Base-by-base conservation (phyloP, 2,329 filamentous ascomycete genomes). In the Rutstroemia sp. region DNA sequence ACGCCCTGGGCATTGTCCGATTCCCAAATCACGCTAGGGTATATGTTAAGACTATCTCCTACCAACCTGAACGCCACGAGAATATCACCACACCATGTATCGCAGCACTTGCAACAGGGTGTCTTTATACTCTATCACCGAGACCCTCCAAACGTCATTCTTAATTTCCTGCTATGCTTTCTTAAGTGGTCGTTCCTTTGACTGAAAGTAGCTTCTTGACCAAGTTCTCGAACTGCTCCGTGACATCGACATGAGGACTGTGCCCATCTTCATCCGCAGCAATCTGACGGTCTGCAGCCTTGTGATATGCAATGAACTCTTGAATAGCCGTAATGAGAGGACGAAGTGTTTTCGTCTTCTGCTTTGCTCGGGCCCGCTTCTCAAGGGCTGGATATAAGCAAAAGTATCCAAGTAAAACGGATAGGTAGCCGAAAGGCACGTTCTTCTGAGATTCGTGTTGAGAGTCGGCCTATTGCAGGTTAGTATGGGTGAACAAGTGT, bases 401-500 rank as follows among this genome's bases (percentile, higher is more conserved):
- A 23, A 96, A 74, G 62, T 91, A 94, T 17, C 90, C 89, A 2
- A 97, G 77, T 5, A 96, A 76, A 14, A 96, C 85, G 0, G 90
- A 85, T 23, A 96, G 77, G 69, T 96, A 96, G 16, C 90, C 92
- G 69, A 92, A 84, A 1, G 88, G 86, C 27, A 97, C 90, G 63
- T 92, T 90, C 51, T 87, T 79, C 58, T 88, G 84, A 25, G 85
- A 86, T 67, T 92, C 89, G 66, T 89, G 82, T 56, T 85, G 79
- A 1, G 85, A 87, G 64, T 87, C 83, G 57, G 83, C 84, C 80
- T 89, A 61, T 44, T 56, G 52, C 55, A 56, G 19, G 48, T 50
- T 55, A 61, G 57, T 30, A 55, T 46, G 19, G 19, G 6, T 9
- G n/a, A 14, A 38, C n/a, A 27, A 45, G 56, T 39, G 12, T 8